These are phyloP conservation scores for Mycena filopes DNA, from an alignment of 768 basidiomycete genomes.

Conservation along the genomic window DNA sequence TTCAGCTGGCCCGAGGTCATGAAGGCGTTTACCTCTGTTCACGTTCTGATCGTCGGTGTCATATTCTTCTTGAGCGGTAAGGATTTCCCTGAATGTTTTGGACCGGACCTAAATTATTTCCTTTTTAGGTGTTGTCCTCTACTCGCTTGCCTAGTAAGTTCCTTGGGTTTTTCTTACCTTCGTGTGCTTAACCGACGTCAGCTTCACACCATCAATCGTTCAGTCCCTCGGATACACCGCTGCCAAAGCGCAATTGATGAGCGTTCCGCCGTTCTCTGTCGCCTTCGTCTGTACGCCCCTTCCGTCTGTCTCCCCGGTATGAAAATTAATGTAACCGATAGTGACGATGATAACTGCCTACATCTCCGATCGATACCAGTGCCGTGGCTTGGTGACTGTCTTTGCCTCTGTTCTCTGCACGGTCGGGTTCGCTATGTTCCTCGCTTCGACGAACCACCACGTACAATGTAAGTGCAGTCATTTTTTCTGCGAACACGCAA, in stretches of 20 bases:
- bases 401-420: constrained; percentile 45
- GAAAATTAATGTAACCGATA: constrained; percentile 8
- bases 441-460: constrained; percentile 43
- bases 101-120: constrained; percentile 6
- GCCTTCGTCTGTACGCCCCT: constrained; percentile 41
- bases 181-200: constrained; percentile 47
- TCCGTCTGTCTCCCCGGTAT: not conserved
- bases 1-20: constrained; percentile 70
- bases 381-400: constrained; percentile 42
- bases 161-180: constrained; percentile 12
- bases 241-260: constrained; percentile 59
- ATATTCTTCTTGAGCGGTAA: constrained; percentile 64
- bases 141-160: constrained; percentile 60
- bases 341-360: constrained; percentile 38
- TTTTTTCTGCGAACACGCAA: too few species aligned
- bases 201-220: constrained; percentile 72
- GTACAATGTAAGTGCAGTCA: too few species aligned
- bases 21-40: constrained; percentile 59
- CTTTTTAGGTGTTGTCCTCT: constrained; percentile 53
- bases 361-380: constrained; percentile 40
- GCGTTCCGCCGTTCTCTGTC: constrained; percentile 54
- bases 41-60: constrained; percentile 63
- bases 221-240: constrained; percentile 57
- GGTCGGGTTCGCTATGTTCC: constrained; percentile 52
- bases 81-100: not conserved